These are phyloP conservation scores for Chlorophyllum brunneum DNA, from an alignment of 768 basidiomycete species.

Conservation along the genomic window DNA sequence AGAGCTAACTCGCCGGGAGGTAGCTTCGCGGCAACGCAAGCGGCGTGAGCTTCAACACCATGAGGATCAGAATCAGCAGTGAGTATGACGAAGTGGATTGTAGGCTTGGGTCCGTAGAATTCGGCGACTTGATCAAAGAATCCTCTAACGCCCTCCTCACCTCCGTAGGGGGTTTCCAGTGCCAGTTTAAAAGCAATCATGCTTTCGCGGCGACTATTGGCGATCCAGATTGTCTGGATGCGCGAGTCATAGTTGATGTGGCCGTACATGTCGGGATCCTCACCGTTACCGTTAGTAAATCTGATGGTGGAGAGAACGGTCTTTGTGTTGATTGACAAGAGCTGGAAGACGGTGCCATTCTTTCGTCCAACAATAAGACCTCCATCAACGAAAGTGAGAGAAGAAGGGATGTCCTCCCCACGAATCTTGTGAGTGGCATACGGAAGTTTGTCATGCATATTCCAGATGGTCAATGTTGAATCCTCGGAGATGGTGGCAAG, in stretches of 20 bases:
- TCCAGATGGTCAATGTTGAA: conserved; percentile 80
- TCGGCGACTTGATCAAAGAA: conserved; percentile 82
- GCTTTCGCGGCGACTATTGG: conserved; percentile 81
- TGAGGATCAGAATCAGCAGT: conserved; percentile 81
- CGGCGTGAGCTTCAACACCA: conserved; percentile 80
- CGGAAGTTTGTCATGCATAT: conserved; percentile 69
- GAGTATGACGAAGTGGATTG: conserved; percentile 86
- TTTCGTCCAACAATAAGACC: conserved; percentile 83
- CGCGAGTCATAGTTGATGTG: conserved; percentile 82
- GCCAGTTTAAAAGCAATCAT: conserved; percentile 77
- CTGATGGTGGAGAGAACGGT: conserved; percentile 73
- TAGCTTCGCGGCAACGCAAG: conserved; percentile 79
- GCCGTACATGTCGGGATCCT: conserved; percentile 85
- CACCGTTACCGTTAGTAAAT: conserved; percentile 61
- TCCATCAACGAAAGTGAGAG: conserved; percentile 79
- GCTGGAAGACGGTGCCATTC: conserved; percentile 82
- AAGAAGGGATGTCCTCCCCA: conserved; percentile 80
- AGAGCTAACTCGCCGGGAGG: conserved; percentile 73
- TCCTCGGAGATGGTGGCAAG: conserved; percentile 82
- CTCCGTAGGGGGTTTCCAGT: conserved; percentile 57
- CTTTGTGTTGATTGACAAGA: conserved; percentile 72
- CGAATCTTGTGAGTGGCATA: conserved; percentile 74
- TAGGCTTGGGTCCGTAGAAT: conserved; percentile 79
- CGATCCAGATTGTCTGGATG: conserved; percentile 85
- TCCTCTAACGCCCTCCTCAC: conserved; percentile 60